phyloP scores from a whole-genome alignment of 768 basidiomycete species.

The Boletellus ananas region DNA sequence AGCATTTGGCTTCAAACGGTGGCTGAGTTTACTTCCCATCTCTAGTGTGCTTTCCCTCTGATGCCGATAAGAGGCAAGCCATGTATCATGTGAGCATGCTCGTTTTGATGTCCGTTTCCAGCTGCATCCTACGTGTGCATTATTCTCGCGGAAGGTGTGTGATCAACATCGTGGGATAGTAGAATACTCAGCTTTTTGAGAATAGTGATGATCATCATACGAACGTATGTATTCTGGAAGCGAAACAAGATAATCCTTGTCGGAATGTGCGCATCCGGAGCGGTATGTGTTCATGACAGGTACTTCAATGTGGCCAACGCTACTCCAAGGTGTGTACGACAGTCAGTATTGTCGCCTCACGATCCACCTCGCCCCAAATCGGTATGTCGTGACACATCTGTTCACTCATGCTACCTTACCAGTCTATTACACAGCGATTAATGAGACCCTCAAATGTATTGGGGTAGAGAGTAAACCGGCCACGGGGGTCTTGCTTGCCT shows the following conservation, averaged over 20 bases:
- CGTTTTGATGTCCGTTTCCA: neutral
- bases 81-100: neutral
- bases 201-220: slow-evolving; percentile 16
- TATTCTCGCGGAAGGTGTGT: slow-evolving; percentile 17
- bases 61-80: slow-evolving; percentile 6
- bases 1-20: no score
- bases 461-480: slow-evolving; percentile 2
- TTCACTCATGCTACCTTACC: neutral
- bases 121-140: slow-evolving; percentile 14
- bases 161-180: neutral
- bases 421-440: slow-evolving; percentile 8
- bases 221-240: slow-evolving; percentile 20
- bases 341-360: slow-evolving; percentile 4
- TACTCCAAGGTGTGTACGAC: slow-evolving; percentile 5
- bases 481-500: slow-evolving; percentile 6
- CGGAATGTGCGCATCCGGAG: slow-evolving; percentile 11
- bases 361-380: neutral
- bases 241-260: slow-evolving; percentile 15
- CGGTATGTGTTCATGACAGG: neutral
- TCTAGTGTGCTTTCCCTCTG: slow-evolving; percentile 13
- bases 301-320: neutral
- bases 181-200: neutral
- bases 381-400: slow-evolving; percentile 1
- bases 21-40: neutral
- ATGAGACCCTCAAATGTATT: slow-evolving; percentile 9